A percentile compares a stretch with the other conserved stretches of the same genome.
Evolutionary conservation across 441 rosid genomes (phyloP).

Genomic region (Populus tomentosa): DNA sequence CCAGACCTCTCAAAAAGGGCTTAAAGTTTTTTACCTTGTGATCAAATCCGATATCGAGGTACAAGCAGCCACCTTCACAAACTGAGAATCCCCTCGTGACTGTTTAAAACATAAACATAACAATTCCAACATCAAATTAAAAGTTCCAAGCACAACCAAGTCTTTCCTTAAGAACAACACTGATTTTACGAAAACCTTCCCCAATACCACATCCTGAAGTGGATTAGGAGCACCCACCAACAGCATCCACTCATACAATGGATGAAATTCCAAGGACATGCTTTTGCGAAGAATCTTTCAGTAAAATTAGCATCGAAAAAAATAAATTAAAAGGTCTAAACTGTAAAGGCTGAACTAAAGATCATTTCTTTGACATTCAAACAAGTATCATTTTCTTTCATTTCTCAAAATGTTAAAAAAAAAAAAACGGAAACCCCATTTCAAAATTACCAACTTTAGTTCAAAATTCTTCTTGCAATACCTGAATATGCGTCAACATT

Average conservation of each 20-base stretch:
- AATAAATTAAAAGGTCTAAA: too few species aligned
- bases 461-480: conserved; percentile 6
- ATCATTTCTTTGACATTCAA: neutral
- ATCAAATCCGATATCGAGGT: conserved; percentile 64
- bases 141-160: neutral
- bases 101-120: conserved; percentile 32
- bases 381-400: neutral
- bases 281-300: neutral
- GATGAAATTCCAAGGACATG: neutral
- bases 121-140: neutral
- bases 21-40: conserved; percentile 47
- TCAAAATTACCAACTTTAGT: neutral
- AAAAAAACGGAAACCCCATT: neutral
- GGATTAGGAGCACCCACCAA: too few species aligned
- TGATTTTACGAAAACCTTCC: neutral
- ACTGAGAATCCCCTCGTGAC: conserved; percentile 61
- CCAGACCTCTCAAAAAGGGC: neutral
- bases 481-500: conserved; percentile 58
- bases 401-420: neutral
- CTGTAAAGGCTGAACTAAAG: neutral
- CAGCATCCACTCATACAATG: neutral
- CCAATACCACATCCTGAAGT: neutral
- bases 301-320: neutral
- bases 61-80: conserved; percentile 79
- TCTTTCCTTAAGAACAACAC: neutral